These are phyloP conservation scores for Aurifilum marmelostoma DNA, from an alignment of 2,329 filamentous ascomycete genomes.

Conservation along the genomic window DNA sequence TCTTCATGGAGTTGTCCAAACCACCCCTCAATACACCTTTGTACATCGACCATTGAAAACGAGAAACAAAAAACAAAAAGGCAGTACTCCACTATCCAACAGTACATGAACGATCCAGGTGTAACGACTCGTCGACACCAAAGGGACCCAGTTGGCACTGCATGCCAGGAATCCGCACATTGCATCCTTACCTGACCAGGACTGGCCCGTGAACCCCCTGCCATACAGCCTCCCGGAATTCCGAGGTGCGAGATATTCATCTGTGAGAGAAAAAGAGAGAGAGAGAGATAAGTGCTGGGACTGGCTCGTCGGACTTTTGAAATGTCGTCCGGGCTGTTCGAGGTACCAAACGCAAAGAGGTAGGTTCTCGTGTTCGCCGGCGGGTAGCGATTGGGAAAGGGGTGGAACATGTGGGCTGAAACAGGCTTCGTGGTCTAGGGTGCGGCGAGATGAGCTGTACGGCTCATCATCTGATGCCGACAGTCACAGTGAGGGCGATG, in stretches of 20 bases:
- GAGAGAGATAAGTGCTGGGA: not conserved
- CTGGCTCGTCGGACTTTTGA: not conserved
- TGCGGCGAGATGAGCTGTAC: constrained; percentile 59
- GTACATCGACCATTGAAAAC: not conserved
- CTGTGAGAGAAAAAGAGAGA: not conserved
- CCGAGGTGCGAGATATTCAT: not conserved
- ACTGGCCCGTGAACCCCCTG: not conserved
- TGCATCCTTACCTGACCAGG: not conserved
- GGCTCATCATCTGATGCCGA: constrained; percentile 41
- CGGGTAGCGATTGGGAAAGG: not conserved
- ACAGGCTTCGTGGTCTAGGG: constrained; percentile 40
- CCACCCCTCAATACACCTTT: constrained; percentile 14
- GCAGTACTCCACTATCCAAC: no score
- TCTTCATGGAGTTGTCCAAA: constrained; percentile 1
- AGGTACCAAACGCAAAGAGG: constrained; percentile 57
- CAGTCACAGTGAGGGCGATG: constrained; percentile 29
- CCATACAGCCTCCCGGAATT: not conserved
- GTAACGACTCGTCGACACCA: not conserved
- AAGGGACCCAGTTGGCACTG: not conserved
- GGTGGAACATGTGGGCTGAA: constrained; percentile 8
- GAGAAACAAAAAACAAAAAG: no score
- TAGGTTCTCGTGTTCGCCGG: constrained; percentile 33
- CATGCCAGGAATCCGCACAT: not conserved
- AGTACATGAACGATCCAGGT: no score
- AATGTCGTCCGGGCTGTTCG: constrained; percentile 47